Percentiles rank a stretch among this genome's conserved stretches.
These are phyloP conservation scores for Thalassiosira exigua DNA, from an alignment of 352 stramenopile species.

Conservation along the genomic window DNA sequence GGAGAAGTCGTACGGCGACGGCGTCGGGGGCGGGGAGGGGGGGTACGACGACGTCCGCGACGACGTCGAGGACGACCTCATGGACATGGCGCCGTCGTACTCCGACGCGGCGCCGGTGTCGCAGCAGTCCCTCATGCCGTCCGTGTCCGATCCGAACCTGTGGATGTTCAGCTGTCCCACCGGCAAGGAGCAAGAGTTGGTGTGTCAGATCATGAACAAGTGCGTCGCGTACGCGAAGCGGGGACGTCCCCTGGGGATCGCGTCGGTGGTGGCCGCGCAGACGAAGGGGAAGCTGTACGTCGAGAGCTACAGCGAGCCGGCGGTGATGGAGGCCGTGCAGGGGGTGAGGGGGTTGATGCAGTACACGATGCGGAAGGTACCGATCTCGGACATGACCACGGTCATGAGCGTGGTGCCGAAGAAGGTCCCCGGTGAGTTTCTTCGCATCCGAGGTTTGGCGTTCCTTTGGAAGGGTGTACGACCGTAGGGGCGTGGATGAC, in stretches of 20 bases:
- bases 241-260: constrained; percentile 82
- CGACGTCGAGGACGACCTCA: constrained; percentile 3
- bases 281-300: constrained; percentile 86
- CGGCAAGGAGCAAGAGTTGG: constrained; percentile 84
- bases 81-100: constrained; percentile 45
- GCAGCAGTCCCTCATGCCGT: constrained; percentile 82
- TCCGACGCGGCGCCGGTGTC: constrained; percentile 59
- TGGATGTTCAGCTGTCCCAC: constrained; percentile 84
- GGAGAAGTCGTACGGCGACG: background rate
- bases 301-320: constrained; percentile 84
- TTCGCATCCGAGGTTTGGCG: background rate
- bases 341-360: constrained; percentile 82
- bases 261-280: constrained; percentile 74
- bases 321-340: constrained; percentile 82
- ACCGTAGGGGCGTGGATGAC: too few species aligned
- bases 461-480: constrained; percentile 5
- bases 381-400: constrained; percentile 86
- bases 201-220: constrained; percentile 88
- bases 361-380: constrained; percentile 81
- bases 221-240: constrained; percentile 77
- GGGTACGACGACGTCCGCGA: constrained; percentile 11
- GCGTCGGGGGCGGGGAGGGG: constrained; percentile 5
- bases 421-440: constrained; percentile 80
- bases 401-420: constrained; percentile 84
- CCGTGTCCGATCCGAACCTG: constrained; percentile 82